Evolutionary conservation across 2,329 filamentous ascomycete genomes (phyloP), one percentile per base, ranked within the genome.

Genomic region (Cladophialophora bantiana): DNA sequence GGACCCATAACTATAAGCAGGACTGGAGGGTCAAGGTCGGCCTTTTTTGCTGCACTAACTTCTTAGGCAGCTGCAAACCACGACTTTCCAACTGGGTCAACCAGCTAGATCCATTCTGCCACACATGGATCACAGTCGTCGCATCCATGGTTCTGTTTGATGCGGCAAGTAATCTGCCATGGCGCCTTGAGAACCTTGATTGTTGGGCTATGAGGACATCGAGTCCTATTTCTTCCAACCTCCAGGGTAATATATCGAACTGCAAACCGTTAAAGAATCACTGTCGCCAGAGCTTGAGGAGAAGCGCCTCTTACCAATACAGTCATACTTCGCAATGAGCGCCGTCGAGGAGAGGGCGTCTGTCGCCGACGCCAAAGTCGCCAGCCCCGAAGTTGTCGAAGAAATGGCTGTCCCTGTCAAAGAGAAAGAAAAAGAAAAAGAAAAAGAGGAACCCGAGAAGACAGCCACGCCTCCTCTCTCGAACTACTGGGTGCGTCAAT

Each of bases 401-500:
- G 64, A 64, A 26, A 53, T 64, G 20, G 20, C 57, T 40, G 38
- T 63, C 34, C 26, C 59, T n/a, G 15, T 56, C 50, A 65, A 65
- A 38, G 26, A 26, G 3, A 26, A 26, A 26, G 26, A 26, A 26
- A 26, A 26, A 26, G 26, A 26, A 26, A 62, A 66, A 15, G 63
- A 66, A 20, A 56, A 63, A 31, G 45, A 65, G 52, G 61, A 66
- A 35, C 58, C 70, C 34, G 59, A 67, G 38, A 65, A 71, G 48
- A 48, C 35, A 36, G 60, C 69, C 48, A 71, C 65, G 32, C 66
- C 72, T n/a, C 68, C 71, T 9, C 48, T 74, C 35, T 68, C 52
- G 55, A 74, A 74, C 48, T 73, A 72, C 64, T 73, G 70, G 72
- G 73, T 74, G 53, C 18, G 71, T 69, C 4, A 15, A 6, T 18